A percentile compares a stretch with the other conserved stretches of the same genome.
Conservation (phyloP, 345 rosid species). For the Sonneratia alba region DNA sequence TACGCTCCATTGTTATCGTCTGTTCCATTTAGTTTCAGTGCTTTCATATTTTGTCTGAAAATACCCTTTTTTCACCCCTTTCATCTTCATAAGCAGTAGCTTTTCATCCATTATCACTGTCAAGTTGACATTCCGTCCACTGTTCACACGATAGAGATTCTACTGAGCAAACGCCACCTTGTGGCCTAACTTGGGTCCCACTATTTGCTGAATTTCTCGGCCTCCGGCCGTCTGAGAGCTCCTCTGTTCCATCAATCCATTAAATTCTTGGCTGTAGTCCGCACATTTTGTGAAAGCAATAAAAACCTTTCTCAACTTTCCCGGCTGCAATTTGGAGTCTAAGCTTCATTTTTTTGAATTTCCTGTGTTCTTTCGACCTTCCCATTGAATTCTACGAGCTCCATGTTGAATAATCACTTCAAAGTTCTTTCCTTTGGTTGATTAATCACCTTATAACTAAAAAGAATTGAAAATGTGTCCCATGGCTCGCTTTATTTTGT, state of each 20-base stretch:
- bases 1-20: neutral
- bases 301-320: neutral
- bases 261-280: neutral
- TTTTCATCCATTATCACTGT: neutral
- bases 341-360: neutral
- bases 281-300: neutral
- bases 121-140: neutral
- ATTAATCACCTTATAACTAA: neutral
- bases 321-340: neutral
- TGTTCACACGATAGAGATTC: neutral
- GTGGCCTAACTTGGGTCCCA: constrained; percentile 1
- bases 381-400: neutral
- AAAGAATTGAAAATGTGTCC: neutral
- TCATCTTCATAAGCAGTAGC: neutral
- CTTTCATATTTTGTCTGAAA: neutral
- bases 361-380: too few species aligned
- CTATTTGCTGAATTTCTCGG: neutral
- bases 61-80: neutral
- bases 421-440: neutral
- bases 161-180: neutral
- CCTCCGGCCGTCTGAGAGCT: neutral
- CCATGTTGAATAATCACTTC: constrained; percentile 2
- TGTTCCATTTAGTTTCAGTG: neutral
- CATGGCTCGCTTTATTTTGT: neutral
- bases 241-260: too few species aligned